Base-by-base conservation (phyloP, 1,284 basidiomycete genomes). In the Apiotrichum gracile region DNA sequence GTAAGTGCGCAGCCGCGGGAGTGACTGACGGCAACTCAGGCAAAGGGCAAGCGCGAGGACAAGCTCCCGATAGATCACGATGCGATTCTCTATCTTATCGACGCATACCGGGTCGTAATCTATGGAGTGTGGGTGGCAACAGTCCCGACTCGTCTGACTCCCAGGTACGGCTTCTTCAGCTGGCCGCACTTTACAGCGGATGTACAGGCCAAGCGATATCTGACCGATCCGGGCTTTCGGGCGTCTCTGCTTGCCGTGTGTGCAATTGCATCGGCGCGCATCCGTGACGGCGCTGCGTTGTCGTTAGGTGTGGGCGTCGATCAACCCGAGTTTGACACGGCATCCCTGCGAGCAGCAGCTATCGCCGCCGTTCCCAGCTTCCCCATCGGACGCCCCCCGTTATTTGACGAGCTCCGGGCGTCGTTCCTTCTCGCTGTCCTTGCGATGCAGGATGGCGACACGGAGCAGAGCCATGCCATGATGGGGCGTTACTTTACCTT, bases 71-170 rank as follows among this genome's bases (percentile, higher is more conserved):
- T 31, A 10, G 31, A 31, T 4, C 44, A 31, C 13, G 51, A 52
- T 1, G 33, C 22, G 16, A 27, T 52, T 14, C 24, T 52, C 17
- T 44, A 42, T 9, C 51, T 52, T 7, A 16, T 52, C 31, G 29
- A 52, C 3, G 47, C 53, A 7, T 60, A 53, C 46, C 48, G 51
- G 16, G 29, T 45, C 3, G 33, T 52, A 1, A 48, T 56, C n/a
- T 60, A 60, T 41, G 54, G 54, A 4, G 56, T 60, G 57, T 59
- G 41, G 33, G 38, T 51, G n/a, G n/a, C n/a, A 50, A 34, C 40
- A 27, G 4, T 3, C 16, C 47, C 31, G 47, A n/a, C 34, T 9
- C 12, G 9, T 22, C 25, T 10, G 14, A 12, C 31, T 31, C n/a
- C 26, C 47, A 60, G 57, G 34, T 60, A 52, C 46, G 24, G 37